Percentiles rank a stretch among this genome's conserved stretches.
Evolutionary conservation across 1,284 basidiomycete species (phyloP).

Genomic region (Naganishia albida): DNA sequence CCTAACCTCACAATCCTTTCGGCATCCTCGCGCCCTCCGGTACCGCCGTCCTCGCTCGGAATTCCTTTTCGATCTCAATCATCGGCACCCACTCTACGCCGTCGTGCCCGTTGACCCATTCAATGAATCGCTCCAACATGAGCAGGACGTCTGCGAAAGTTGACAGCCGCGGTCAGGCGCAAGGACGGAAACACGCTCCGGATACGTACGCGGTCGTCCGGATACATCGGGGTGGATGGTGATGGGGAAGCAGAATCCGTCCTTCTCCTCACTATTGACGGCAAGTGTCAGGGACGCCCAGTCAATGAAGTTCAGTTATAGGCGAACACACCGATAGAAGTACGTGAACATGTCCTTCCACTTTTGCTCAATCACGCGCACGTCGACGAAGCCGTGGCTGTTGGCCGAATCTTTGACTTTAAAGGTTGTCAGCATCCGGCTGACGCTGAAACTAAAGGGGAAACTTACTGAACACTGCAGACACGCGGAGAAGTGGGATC

Average conservation of each 20-base stretch:
- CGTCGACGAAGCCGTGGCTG: constrained; percentile 72
- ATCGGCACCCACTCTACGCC: constrained; percentile 73
- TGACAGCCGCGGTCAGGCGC: not conserved
- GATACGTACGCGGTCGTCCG: constrained; percentile 48
- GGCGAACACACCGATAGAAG: constrained; percentile 55
- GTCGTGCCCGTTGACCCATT: constrained; percentile 72
- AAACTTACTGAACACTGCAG: constrained; percentile 33
- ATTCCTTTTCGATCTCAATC: constrained; percentile 50
- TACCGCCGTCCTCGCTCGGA: constrained; percentile 37
- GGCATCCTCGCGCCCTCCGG: constrained; percentile 45
- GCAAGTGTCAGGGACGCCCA: not conserved
- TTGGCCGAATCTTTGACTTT: constrained; percentile 65
- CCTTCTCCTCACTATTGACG: constrained; percentile 57
- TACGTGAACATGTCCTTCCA: constrained; percentile 77
- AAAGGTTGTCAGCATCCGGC: not conserved
- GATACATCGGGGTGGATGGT: constrained; percentile 79
- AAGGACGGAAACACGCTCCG: no score
- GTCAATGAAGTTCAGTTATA: not conserved
- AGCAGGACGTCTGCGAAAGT: constrained; percentile 60
- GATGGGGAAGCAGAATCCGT: constrained; percentile 72
- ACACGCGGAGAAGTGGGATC: not conserved
- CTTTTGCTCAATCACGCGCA: constrained; percentile 67
- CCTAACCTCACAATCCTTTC: constrained; percentile 26
- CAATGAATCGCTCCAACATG: constrained; percentile 77
- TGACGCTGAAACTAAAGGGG: not conserved